phyloP scores from a whole-genome alignment of 225 moss, liverwort and hornwort genomes.

The Antitrichia curtipendula region DNA sequence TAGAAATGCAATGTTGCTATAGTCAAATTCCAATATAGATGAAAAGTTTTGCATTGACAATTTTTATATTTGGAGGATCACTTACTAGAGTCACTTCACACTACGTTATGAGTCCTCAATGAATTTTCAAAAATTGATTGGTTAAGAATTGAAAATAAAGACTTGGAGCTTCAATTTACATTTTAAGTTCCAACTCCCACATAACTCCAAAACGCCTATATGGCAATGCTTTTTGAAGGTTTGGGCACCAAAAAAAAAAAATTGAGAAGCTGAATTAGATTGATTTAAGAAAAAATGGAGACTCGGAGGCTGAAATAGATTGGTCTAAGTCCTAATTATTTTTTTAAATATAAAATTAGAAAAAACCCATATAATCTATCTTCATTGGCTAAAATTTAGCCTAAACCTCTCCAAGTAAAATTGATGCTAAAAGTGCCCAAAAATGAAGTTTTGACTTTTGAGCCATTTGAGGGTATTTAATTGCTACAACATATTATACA shows the following conservation, averaged over 20 bases:
- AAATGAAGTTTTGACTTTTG: neutral
- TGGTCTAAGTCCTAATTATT: neutral
- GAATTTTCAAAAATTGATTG: too few species aligned
- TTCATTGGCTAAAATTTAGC: neutral
- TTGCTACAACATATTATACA: neutral
- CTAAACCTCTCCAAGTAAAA: accelerated
- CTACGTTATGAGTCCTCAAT: too few species aligned
- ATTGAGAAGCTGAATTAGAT: neutral
- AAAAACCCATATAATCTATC: neutral
- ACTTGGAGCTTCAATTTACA: neutral
- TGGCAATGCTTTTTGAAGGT: too few species aligned
- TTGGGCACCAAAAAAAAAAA: too few species aligned
- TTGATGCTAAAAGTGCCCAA: neutral
- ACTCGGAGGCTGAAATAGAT: too few species aligned
- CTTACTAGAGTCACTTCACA: neutral
- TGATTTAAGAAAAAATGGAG: neutral
- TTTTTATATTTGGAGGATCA: neutral
- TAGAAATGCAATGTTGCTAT: neutral
- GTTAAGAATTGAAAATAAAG: neutral
- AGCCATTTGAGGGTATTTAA: accelerated
- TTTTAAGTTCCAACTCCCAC: neutral
- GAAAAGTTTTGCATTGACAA: neutral
- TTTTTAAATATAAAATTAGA: neutral
- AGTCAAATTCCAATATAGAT: neutral
- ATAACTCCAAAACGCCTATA: too few species aligned